Conservation (phyloP, 2,329 filamentous ascomycete species). For the Trichothecium sympodiale region DNA sequence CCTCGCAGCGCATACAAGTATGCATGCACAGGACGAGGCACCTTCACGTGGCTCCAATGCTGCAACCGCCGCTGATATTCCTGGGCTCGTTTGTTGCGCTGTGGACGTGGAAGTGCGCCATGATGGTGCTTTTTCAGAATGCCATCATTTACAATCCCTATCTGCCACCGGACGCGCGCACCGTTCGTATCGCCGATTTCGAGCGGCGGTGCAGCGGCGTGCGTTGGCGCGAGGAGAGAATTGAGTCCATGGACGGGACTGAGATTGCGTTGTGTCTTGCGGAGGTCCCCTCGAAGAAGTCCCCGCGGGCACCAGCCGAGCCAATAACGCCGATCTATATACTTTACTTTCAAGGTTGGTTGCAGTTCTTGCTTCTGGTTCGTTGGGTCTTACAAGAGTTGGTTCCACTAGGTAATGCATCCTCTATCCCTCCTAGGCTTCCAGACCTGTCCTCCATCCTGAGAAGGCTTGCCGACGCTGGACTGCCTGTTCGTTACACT, state of each 20-base stretch:
- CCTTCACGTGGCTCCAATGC: slow-evolving; percentile 23
- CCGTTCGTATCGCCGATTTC: slow-evolving; percentile 57
- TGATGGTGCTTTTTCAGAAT: slow-evolving; percentile 70
- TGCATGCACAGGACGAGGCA: slow-evolving; percentile 8
- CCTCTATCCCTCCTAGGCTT: slow-evolving; percentile 44
- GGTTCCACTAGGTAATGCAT: slow-evolving; percentile 41
- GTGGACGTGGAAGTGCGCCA: slow-evolving; percentile 57
- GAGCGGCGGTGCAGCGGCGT: slow-evolving; percentile 46
- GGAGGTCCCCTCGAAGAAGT: slow-evolving; percentile 16
- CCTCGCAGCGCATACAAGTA: background rate
- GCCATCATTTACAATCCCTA: slow-evolving; percentile 75
- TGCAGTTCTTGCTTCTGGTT: background rate
- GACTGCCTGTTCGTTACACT: slow-evolving; percentile 27
- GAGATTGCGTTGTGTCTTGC: slow-evolving; percentile 49
- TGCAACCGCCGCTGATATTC: slow-evolving; percentile 60
- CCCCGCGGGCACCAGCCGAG: slow-evolving; percentile 1
- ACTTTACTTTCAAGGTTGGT: slow-evolving; percentile 44
- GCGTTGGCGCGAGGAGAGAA: slow-evolving; percentile 54
- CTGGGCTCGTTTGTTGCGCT: slow-evolving; percentile 52
- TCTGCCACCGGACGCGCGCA: slow-evolving; percentile 57
- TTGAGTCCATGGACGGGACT: slow-evolving; percentile 52
- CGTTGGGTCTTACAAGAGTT: slow-evolving; percentile 8
- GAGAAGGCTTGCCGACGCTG: slow-evolving; percentile 27
- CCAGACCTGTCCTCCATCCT: slow-evolving; percentile 45
- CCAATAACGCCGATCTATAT: slow-evolving; percentile 34